These are phyloP conservation scores for Candida bentonensis DNA, from an alignment of 805 yeast genomes.

Conservation along the genomic window DNA sequence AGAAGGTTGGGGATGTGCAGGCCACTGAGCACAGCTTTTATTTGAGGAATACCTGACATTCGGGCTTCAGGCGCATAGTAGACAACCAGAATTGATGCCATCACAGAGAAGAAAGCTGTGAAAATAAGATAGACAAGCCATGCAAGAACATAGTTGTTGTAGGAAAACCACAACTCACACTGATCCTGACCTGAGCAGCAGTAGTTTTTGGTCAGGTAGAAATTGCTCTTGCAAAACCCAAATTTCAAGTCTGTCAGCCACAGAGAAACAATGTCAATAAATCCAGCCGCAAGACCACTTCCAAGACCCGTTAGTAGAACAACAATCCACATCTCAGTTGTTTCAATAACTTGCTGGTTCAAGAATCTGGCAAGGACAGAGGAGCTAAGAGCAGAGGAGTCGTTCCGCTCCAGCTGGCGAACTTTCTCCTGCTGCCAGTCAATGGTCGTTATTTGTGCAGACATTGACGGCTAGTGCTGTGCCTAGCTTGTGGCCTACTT, in stretches of 20 bases:
- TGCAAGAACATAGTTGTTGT: slow-evolving; percentile 23
- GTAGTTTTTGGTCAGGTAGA: slow-evolving; percentile 51
- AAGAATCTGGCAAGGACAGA: no score
- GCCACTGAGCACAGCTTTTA: slow-evolving; percentile 56
- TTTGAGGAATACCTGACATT: slow-evolving; percentile 61
- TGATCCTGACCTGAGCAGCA: slow-evolving; percentile 53
- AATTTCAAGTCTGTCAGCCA: slow-evolving; percentile 62
- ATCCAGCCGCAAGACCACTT: slow-evolving; percentile 71
- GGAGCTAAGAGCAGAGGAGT: no score
- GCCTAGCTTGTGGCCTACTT: no score
- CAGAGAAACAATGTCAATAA: slow-evolving; percentile 62
- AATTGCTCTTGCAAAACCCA: slow-evolving; percentile 57
- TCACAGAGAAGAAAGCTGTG: slow-evolving; percentile 26
- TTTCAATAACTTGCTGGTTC: background rate
- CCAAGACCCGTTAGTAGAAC: slow-evolving; percentile 55
- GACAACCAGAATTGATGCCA: slow-evolving; percentile 24
- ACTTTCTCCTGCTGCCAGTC: slow-evolving; percentile 1
- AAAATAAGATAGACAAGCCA: slow-evolving; percentile 26
- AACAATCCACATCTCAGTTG: slow-evolving; percentile 39
- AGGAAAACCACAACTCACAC: slow-evolving; percentile 26
- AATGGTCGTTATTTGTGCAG: background rate
- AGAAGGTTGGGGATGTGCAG: slow-evolving; percentile 40
- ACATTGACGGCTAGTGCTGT: no score
- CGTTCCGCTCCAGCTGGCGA: background rate
- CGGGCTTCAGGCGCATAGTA: slow-evolving; percentile 26